These are phyloP conservation scores for Fistulifera solaris DNA, from an alignment of 108 stramenopile species.

Conservation along the genomic window DNA sequence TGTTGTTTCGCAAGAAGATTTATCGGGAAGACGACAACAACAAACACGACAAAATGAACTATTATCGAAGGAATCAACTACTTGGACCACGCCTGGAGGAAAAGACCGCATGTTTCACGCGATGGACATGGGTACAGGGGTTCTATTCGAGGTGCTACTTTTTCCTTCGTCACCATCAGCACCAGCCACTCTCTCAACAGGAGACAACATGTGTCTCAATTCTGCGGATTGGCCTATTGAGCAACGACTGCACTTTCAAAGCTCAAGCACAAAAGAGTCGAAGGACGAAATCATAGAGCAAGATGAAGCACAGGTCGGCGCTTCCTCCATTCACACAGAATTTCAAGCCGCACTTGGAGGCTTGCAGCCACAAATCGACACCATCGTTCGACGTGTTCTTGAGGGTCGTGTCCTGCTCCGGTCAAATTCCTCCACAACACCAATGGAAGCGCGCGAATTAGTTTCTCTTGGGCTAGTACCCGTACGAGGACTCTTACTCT, in stretches of 20 bases:
- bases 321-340: neutral
- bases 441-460: constrained; percentile 71
- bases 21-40: constrained; percentile 11
- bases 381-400: constrained; percentile 63
- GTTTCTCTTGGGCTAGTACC: constrained; percentile 73
- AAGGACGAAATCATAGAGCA: neutral
- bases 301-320: neutral
- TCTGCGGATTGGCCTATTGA: neutral
- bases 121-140: constrained; percentile 63
- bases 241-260: neutral
- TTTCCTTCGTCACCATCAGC: constrained; percentile 15
- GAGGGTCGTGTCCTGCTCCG: constrained; percentile 52
- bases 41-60: constrained; percentile 5
- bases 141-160: constrained; percentile 42
- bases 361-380: constrained; percentile 49
- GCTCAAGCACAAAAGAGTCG: neutral
- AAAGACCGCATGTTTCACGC: constrained; percentile 47
- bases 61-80: constrained; percentile 13
- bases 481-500: constrained; percentile 68
- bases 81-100: constrained; percentile 56
- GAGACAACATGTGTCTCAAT: neutral
- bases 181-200: neutral
- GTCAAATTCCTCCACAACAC: constrained; percentile 16
- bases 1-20: neutral
- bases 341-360: constrained; percentile 56